Evolutionary conservation across 371 early-diverging fungal genomes (phyloP).

Genomic region (Mortierella sp.): DNA sequence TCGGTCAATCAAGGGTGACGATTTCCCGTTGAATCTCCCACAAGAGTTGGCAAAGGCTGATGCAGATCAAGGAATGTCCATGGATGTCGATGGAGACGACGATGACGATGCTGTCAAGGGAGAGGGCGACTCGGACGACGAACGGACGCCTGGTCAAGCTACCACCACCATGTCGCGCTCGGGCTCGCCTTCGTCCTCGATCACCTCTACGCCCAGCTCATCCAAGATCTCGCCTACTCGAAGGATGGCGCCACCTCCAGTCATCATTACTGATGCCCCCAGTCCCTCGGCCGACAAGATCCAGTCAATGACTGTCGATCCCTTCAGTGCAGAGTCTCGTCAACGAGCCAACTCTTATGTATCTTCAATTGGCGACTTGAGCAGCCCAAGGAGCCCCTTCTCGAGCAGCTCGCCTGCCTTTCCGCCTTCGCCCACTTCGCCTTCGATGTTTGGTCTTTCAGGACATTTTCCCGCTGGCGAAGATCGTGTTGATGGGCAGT

Average conservation of each 20-base stretch:
- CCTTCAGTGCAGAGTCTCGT: conserved; percentile 1
- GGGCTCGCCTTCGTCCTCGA: conserved; percentile 3
- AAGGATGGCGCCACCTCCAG: conserved; percentile 18
- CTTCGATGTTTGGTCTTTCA: conserved; percentile 1
- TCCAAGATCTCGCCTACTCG: conserved; percentile 8
- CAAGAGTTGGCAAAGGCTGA: not conserved
- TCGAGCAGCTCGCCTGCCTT: conserved; percentile 14
- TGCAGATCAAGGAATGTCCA: conserved; percentile 14
- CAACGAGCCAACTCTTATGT: conserved; percentile 11
- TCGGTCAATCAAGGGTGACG: conserved; percentile 18
- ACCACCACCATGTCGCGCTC: conserved; percentile 7
- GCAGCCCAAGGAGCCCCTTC: conserved; percentile 23
- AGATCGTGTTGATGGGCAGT: not conserved
- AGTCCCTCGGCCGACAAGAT: conserved; percentile 19
- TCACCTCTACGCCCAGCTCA: conserved; percentile 16
- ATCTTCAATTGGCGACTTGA: conserved; percentile 1
- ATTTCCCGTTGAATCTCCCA: conserved; percentile 8
- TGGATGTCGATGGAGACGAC: conserved; percentile 32
- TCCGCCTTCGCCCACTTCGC: conserved; percentile 21
- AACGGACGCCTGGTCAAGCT: not conserved
- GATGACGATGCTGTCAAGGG: conserved; percentile 19
- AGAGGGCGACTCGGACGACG: conserved; percentile 18
- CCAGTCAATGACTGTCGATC: conserved; percentile 11
- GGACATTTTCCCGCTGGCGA: conserved; percentile 17
- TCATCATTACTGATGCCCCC: conserved; percentile 33